Evolutionary conservation across 2,329 filamentous ascomycete species (phyloP).

Genomic region (Aspergillus hortae): DNA sequence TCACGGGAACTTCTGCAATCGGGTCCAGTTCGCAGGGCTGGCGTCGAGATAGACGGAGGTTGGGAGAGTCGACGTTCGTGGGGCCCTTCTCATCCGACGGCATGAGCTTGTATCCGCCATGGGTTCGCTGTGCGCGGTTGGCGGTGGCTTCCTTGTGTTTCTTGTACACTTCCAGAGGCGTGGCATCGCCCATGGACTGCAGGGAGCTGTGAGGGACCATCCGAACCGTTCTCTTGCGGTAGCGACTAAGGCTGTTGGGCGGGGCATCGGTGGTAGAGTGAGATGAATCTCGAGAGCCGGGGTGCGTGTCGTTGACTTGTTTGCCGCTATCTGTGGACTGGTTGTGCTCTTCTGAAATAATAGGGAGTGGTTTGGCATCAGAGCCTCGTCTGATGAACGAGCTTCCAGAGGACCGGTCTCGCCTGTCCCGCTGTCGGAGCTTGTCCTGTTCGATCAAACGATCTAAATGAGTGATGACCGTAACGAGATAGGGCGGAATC

Average conservation of each 20-base stretch:
- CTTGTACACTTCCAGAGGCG: constrained; percentile 57
- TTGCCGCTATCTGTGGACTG: constrained; percentile 10
- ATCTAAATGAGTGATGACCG: constrained; percentile 60
- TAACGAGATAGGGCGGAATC: constrained; percentile 51
- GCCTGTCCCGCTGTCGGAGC: constrained; percentile 4
- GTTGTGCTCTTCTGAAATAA: constrained; percentile 49
- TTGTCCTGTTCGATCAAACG: constrained; percentile 49
- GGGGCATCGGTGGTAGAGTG: constrained; percentile 6
- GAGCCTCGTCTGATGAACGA: constrained; percentile 11
- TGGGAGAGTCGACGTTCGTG: constrained; percentile 13
- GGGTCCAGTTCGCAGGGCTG: constrained; percentile 36
- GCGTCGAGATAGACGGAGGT: constrained; percentile 24
- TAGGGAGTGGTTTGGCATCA: constrained; percentile 39
- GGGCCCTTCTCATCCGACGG: constrained; percentile 14
- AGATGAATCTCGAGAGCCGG: not conserved
- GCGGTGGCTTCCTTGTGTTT: constrained; percentile 8
- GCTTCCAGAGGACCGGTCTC: constrained; percentile 10
- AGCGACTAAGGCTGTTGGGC: constrained; percentile 12
- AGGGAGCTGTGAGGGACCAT: constrained; percentile 54
- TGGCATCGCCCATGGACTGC: constrained; percentile 42
- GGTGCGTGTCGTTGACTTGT: constrained; percentile 7
- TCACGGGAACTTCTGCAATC: constrained; percentile 40
- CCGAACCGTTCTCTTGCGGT: constrained; percentile 50
- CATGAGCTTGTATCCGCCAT: constrained; percentile 7
- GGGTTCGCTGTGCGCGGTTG: not conserved